Conservation (phyloP, 2,329 filamentous ascomycete genomes). For the Lasiodiplodia sp. region DNA sequence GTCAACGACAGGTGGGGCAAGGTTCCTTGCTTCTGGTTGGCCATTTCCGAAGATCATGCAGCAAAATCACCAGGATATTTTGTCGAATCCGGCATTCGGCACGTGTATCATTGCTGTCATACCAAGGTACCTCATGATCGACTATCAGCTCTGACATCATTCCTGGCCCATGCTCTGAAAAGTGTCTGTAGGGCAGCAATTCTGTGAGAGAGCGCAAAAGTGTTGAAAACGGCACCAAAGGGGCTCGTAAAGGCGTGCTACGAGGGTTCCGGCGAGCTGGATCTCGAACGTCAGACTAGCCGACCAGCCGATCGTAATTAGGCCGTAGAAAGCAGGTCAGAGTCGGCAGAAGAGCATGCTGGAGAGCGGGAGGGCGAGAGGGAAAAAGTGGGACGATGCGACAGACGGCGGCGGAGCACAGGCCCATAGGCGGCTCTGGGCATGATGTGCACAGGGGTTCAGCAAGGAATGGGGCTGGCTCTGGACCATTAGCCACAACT, state of each 20-base stretch:
- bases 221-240: not conserved
- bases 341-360: not conserved
- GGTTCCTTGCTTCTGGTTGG: not conserved
- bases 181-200: not conserved
- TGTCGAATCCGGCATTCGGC: not conserved
- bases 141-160: slow-evolving; percentile 5
- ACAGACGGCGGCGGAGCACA: not conserved
- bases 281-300: not conserved
- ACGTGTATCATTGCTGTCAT: not conserved
- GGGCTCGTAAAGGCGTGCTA: not conserved
- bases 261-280: not conserved
- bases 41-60: not conserved
- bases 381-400: slow-evolving; percentile 25
- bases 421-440: not conserved
- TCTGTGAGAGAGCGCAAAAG: not conserved
- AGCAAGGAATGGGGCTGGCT: slow-evolving; percentile 16
- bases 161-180: slow-evolving; percentile 1
- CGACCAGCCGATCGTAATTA: not conserved
- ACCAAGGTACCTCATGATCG: not conserved
- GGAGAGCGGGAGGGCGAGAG: slow-evolving; percentile 3
- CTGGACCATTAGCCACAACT: slow-evolving; percentile 13
- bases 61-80: not conserved
- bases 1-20: not conserved
- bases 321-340: not conserved
- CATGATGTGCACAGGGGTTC: slow-evolving; percentile 17